A percentile compares a stretch with the other conserved stretches of the same genome.
Conservation (phyloP, 73 alveolate species). For the Paramecium pentaurelia region DNA sequence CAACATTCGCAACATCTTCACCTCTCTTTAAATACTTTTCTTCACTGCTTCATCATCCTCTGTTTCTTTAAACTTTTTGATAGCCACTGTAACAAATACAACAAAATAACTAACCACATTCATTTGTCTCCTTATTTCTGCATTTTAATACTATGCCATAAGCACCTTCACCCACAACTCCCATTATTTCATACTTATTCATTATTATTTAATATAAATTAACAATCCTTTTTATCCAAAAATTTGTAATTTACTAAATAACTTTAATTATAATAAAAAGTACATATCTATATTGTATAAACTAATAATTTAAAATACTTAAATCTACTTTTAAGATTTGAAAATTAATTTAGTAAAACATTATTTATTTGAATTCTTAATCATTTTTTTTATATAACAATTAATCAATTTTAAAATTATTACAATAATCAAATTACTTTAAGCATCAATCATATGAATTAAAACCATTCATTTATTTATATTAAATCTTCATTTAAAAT, state of each 20-base stretch:
- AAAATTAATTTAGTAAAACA: background rate
- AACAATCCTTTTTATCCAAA: background rate
- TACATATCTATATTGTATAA: background rate
- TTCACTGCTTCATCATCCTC: slow-evolving; percentile 94
- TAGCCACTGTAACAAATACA: slow-evolving; percentile 76
- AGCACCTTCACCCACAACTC: slow-evolving; percentile 90
- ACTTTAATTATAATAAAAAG: background rate
- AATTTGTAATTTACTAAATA: background rate
- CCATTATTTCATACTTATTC: slow-evolving; percentile 83
- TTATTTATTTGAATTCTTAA: background rate
- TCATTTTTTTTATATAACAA: background rate
- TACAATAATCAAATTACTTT: background rate
- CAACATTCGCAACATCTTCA: slow-evolving; percentile 86
- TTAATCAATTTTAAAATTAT: background rate
- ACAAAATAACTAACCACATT: slow-evolving; percentile 48
- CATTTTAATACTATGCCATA: slow-evolving; percentile 86
- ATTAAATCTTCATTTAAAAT: no score
- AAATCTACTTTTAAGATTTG: background rate
- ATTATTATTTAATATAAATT: slow-evolving; percentile 29
- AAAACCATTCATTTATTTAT: no score
- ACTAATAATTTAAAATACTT: background rate
- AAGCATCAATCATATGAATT: background rate
- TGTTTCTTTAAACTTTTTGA: slow-evolving; percentile 89
- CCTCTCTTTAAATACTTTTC: slow-evolving; percentile 91
- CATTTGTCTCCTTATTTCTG: slow-evolving; percentile 77